Evolutionary conservation across 495 filamentous ascomycete genomes (phyloP).

Genomic region (Platismatia glauca): DNA sequence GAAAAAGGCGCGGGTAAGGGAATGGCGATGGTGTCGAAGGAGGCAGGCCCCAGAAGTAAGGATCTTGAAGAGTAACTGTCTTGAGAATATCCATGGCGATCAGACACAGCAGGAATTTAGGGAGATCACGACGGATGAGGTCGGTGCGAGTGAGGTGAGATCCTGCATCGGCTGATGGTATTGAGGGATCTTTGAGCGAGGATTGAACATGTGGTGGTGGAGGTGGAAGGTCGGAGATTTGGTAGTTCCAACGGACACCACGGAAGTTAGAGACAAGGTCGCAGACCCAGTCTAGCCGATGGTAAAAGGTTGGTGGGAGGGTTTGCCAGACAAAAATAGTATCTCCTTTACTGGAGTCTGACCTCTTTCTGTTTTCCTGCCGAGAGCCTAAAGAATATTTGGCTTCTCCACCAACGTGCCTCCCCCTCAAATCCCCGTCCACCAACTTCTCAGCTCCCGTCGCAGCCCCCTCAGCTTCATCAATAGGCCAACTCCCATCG

Average conservation of each 20-base stretch:
- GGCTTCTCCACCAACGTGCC: neutral
- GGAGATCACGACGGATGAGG: conserved; percentile 42
- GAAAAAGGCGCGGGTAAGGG: conserved; percentile 31
- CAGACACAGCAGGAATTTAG: conserved; percentile 44
- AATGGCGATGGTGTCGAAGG: conserved; percentile 36
- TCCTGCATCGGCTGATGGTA: conserved; percentile 7
- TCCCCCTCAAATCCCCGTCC: neutral
- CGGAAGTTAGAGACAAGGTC: conserved; percentile 62
- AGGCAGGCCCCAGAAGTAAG: conserved; percentile 57
- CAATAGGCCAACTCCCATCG: neutral
- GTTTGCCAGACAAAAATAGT: conserved; percentile 54
- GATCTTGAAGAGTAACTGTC: conserved; percentile 57
- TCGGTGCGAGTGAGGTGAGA: conserved; percentile 32
- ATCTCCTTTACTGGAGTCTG: neutral
- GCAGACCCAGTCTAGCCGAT: conserved; percentile 62
- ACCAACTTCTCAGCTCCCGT: conserved; percentile 2
- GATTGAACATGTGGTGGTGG: conserved; percentile 43
- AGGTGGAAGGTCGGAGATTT: conserved; percentile 49
- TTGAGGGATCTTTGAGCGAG: conserved; percentile 29
- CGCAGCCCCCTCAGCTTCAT: neutral
- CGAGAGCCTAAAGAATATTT: neutral
- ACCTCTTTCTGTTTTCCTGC: neutral
- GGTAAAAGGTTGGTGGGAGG: conserved; percentile 52
- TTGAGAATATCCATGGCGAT: conserved; percentile 59
- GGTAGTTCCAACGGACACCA: conserved; percentile 72